These are phyloP conservation scores for Aspergillus sparsus DNA, from an alignment of 495 filamentous ascomycete genomes.

Conservation along the genomic window DNA sequence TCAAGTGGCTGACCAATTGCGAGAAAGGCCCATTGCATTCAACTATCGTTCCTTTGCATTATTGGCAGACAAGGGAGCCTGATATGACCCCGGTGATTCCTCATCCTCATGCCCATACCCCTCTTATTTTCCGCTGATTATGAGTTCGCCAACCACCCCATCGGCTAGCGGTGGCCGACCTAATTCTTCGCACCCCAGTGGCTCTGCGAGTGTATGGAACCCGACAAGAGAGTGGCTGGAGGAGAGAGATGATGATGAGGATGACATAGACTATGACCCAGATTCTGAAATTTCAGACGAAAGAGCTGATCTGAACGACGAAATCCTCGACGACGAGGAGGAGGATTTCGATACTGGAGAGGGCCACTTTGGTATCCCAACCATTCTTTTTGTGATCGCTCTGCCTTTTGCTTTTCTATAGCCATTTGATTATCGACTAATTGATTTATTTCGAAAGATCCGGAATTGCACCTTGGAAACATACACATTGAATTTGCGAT, in stretches of 20 bases:
- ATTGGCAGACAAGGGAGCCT: slow-evolving; percentile 7
- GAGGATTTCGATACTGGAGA: slow-evolving; percentile 26
- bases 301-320: slow-evolving; percentile 43
- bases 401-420: slow-evolving; percentile 17
- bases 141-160: slow-evolving; percentile 24
- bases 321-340: slow-evolving; percentile 30
- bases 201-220: slow-evolving; percentile 31
- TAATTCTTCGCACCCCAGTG: slow-evolving; percentile 8
- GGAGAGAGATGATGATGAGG: slow-evolving; percentile 42
- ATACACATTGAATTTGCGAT: slow-evolving; percentile 53
- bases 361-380: slow-evolving; percentile 31
- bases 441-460: slow-evolving; percentile 21
- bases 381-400: slow-evolving; percentile 24
- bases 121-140: slow-evolving; percentile 18
- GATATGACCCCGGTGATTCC: slow-evolving; percentile 17
- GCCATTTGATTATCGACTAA: slow-evolving; percentile 3
- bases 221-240: slow-evolving; percentile 48
- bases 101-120: slow-evolving; percentile 6
- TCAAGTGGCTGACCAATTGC: slow-evolving; percentile 16
- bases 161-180: slow-evolving; percentile 21
- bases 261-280: slow-evolving; percentile 53
- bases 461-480: slow-evolving; percentile 37
- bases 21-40: slow-evolving; percentile 4
- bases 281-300: slow-evolving; percentile 34
- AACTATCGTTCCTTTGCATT: slow-evolving; percentile 4